phyloP scores from a whole-genome alignment of 352 stramenopile species.

The Phytophthora nicotianae region DNA sequence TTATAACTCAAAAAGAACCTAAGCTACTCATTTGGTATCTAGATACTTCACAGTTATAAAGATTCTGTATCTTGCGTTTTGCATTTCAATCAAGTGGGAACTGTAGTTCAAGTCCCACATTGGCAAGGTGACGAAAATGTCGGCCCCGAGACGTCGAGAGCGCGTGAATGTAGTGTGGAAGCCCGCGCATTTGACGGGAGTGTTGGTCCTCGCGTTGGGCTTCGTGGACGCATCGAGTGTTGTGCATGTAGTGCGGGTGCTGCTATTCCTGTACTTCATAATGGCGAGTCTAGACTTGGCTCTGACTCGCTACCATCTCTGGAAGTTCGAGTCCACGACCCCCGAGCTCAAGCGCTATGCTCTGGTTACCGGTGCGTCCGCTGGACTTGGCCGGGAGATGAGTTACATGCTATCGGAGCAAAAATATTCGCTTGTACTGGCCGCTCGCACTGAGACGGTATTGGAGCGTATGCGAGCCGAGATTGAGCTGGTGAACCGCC shows the following conservation, averaged over 20 bases:
- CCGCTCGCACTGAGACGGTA: constrained; percentile 56
- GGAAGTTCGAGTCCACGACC: constrained; percentile 55
- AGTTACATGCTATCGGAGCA: constrained; percentile 80
- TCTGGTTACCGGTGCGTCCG: constrained; percentile 77
- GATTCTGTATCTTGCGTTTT: background rate
- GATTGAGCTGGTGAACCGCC: constrained; percentile 76
- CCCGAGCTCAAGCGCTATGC: constrained; percentile 63
- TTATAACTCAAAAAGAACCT: background rate
- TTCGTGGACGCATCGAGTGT: constrained; percentile 48
- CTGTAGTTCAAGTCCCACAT: constrained; percentile 10
- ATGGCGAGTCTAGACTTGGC: constrained; percentile 59
- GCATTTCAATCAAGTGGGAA: constrained; percentile 1
- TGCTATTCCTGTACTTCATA: constrained; percentile 65
- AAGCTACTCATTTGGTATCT: background rate
- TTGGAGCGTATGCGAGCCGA: constrained; percentile 74
- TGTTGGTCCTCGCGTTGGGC: constrained; percentile 52
- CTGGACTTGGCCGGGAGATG: constrained; percentile 78
- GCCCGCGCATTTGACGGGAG: constrained; percentile 51
- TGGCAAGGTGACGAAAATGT: background rate
- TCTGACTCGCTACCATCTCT: constrained; percentile 70
- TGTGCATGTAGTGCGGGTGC: constrained; percentile 42
- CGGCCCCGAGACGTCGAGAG: constrained; percentile 27
- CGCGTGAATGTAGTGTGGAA: constrained; percentile 45
- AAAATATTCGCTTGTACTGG: constrained; percentile 81
- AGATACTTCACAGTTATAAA: background rate